These are phyloP conservation scores for Irineochytrium annulatum DNA, from an alignment of 192 early-diverging fungal species.

Conservation along the genomic window DNA sequence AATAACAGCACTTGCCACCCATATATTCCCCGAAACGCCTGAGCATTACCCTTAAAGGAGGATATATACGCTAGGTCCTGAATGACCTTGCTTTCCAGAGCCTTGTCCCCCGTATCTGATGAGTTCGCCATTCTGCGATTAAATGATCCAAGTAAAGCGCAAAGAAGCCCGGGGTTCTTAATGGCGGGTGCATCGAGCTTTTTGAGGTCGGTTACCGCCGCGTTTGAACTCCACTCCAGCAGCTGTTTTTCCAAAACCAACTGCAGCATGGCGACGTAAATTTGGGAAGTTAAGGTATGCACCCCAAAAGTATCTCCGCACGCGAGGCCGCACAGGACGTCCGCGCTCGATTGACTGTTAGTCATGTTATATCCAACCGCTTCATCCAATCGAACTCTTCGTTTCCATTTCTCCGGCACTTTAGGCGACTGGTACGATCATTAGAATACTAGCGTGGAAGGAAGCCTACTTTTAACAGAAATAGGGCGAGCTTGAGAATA, in stretches of 20 bases:
- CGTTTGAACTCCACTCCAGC: slow-evolving; percentile 23
- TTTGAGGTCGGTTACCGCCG: not conserved
- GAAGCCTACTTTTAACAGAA: slow-evolving; percentile 15
- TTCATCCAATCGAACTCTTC: slow-evolving; percentile 28
- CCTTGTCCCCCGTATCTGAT: not conserved
- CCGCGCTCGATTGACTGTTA: too few species aligned
- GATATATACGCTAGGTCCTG: slow-evolving; percentile 21
- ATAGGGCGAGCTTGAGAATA: slow-evolving; percentile 11
- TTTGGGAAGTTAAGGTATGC: too few species aligned
- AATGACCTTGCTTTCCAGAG: slow-evolving; percentile 13
- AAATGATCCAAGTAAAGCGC: not conserved
- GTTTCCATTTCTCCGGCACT: slow-evolving; percentile 38
- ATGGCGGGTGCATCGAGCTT: not conserved
- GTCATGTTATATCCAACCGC: slow-evolving; percentile 11
- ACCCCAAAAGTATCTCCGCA: too few species aligned
- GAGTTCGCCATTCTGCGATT: too few species aligned
- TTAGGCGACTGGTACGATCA: too few species aligned
- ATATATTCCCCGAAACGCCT: slow-evolving; percentile 20
- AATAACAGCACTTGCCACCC: slow-evolving; percentile 31
- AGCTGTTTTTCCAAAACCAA: slow-evolving; percentile 30
- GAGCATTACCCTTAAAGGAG: slow-evolving; percentile 20
- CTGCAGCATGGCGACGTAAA: slow-evolving; percentile 33
- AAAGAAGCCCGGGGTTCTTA: slow-evolving; percentile 1
- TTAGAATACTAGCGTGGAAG: not conserved
- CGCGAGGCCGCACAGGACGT: too few species aligned